These are phyloP conservation scores for Carex myosuroides DNA, from an alignment of 176 grass and related monocot species.

Conservation along the genomic window DNA sequence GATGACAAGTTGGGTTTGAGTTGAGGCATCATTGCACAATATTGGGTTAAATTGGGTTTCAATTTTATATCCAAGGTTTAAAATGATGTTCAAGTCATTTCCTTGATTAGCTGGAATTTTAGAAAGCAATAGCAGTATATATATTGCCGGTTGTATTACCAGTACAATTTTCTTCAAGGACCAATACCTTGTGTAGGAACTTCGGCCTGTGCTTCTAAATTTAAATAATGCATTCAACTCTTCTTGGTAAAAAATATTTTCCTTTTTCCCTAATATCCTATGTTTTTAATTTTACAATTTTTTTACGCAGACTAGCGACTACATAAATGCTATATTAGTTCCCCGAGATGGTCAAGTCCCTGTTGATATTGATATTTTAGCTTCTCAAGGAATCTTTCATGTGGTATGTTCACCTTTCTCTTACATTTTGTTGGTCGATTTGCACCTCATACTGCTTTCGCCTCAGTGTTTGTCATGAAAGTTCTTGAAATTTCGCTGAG, in stretches of 20 bases:
- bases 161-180: not conserved
- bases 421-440: not conserved
- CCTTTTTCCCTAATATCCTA: not conserved
- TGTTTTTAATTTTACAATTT: slow-evolving; percentile 12
- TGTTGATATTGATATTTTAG: slow-evolving; percentile 59
- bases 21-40: not conserved
- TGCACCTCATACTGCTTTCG: not conserved
- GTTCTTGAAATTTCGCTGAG: not conserved
- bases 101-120: not conserved
- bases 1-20: not conserved
- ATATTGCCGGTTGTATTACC: not conserved
- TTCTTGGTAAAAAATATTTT: not conserved
- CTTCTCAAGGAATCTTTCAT: slow-evolving; percentile 63
- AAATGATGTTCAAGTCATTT: not conserved
- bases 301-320: slow-evolving; percentile 57
- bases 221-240: not conserved
- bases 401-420: slow-evolving; percentile 38
- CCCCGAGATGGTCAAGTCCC: slow-evolving; percentile 63
- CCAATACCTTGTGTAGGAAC: not conserved
- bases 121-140: not conserved
- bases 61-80: not conserved
- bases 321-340: slow-evolving; percentile 87
- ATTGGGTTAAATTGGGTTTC: not conserved
- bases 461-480: not conserved
- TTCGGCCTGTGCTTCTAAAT: not conserved